A percentile compares a stretch with the other conserved stretches of the same genome.
Conservation (phyloP, 2,329 filamentous ascomycete species). For the Byssochlamys sp. region DNA sequence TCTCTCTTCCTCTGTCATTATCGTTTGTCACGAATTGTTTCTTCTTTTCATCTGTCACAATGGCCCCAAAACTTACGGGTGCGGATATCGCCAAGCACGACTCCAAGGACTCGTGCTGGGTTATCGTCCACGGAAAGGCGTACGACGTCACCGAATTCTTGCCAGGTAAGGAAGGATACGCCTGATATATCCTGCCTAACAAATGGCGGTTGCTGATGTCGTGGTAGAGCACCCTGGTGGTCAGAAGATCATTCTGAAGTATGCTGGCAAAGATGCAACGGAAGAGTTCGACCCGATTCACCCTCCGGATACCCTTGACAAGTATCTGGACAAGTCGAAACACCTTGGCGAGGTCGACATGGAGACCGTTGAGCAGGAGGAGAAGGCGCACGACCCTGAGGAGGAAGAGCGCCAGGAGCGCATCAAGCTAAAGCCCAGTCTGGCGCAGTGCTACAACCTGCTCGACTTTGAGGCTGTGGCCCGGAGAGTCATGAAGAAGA, state of each 20-base stretch:
- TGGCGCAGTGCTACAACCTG: conserved; percentile 85
- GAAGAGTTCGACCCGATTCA: conserved; percentile 84
- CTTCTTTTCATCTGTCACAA: conserved; percentile 1
- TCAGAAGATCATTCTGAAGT: conserved; percentile 88
- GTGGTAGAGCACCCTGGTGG: conserved; percentile 71
- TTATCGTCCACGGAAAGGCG: conserved; percentile 76
- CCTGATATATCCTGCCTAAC: neutral
- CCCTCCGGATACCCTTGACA: conserved; percentile 74
- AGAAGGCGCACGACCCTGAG: conserved; percentile 58
- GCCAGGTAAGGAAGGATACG: conserved; percentile 44
- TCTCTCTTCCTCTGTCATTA: conserved; percentile 1
- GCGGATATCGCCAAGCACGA: conserved; percentile 64
- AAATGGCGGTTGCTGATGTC: too few relatives aligned
- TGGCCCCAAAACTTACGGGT: conserved; percentile 38
- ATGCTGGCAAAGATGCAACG: conserved; percentile 88
- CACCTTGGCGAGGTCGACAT: conserved; percentile 86
- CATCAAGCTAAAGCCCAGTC: conserved; percentile 62
- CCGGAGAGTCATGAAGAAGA: conserved; percentile 83
- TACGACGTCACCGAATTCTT: conserved; percentile 87
- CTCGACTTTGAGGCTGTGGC: conserved; percentile 95
- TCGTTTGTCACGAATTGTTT: too few relatives aligned
- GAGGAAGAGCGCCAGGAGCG: conserved; percentile 67
- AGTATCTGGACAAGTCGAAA: conserved; percentile 73
- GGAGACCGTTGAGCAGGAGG: conserved; percentile 60
- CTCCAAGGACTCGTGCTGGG: conserved; percentile 77